Conservation (phyloP, 2,329 filamentous ascomycete species). For the Botrytis medusae region DNA sequence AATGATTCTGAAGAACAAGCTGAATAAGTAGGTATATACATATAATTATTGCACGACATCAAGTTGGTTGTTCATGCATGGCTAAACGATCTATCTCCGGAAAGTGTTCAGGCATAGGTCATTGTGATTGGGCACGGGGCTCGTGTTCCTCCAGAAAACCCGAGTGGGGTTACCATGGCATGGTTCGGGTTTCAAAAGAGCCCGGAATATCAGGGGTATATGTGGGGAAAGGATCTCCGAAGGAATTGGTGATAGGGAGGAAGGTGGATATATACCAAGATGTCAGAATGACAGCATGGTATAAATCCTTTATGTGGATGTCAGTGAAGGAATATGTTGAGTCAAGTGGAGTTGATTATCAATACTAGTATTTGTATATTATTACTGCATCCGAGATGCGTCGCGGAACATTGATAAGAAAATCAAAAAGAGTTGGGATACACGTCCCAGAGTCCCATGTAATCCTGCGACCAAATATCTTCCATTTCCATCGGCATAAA, state of each 20-base stretch:
- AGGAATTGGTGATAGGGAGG: neutral
- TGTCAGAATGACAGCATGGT: neutral
- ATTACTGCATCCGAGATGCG: neutral
- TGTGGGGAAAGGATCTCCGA: neutral
- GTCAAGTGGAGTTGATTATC: neutral
- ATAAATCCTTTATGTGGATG: neutral
- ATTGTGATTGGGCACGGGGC: neutral
- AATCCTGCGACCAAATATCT: slow-evolving; percentile 14
- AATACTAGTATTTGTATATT: neutral
- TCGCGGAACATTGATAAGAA: neutral
- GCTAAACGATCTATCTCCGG: neutral
- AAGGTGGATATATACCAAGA: neutral
- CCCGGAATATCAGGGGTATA: neutral
- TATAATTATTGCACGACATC: neutral
- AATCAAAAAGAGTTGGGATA: slow-evolving; percentile 13
- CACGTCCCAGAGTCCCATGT: slow-evolving; percentile 11
- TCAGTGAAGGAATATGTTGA: neutral
- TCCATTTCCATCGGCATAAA: slow-evolving; percentile 13
- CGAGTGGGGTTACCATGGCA: neutral
- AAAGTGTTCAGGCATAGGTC: neutral
- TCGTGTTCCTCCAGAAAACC: neutral
- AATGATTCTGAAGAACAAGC: neutral
- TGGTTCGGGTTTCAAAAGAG: neutral
- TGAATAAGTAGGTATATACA: neutral
- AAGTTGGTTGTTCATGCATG: neutral